Conservation (phyloP, 164 flowering plant species). For the Berberis vulgaris region DNA sequence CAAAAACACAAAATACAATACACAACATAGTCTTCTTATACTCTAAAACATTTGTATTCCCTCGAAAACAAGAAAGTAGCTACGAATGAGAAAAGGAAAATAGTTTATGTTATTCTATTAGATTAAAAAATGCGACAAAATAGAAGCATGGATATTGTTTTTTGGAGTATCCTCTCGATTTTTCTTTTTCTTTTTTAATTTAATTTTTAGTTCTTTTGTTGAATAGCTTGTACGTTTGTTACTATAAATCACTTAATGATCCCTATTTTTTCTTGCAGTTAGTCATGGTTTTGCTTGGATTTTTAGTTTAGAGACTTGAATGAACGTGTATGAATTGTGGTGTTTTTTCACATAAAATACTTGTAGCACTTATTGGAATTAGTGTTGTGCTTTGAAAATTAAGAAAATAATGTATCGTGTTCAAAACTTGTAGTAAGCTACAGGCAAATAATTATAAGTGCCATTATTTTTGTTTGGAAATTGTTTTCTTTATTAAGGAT, state of each 20-base stretch:
- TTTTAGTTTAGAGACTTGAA: background rate
- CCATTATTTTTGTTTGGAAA: too few relatives aligned
- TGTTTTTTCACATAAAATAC: too few relatives aligned
- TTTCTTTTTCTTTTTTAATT: constrained; percentile 7
- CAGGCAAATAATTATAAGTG: too few relatives aligned
- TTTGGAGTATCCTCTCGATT: constrained; percentile 59
- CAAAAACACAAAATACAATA: constrained; percentile 13
- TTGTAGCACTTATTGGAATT: too few relatives aligned
- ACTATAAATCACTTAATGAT: constrained; percentile 17
- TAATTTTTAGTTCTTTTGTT: constrained; percentile 4
- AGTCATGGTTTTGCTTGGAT: background rate
- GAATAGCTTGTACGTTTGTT: constrained; percentile 8
- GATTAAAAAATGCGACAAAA: constrained; percentile 12
- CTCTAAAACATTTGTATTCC: constrained; percentile 15
- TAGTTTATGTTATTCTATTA: constrained; percentile 5
- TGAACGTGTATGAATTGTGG: background rate
- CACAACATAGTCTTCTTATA: constrained; percentile 18
- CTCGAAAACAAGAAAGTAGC: background rate
- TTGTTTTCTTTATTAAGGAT: too few relatives aligned
- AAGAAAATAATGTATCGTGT: too few relatives aligned
- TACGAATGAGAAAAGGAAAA: background rate
- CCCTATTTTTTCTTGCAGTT: background rate
- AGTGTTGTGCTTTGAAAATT: background rate
- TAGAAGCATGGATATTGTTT: constrained; percentile 55
- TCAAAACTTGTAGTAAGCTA: too few relatives aligned